Evolutionary conservation across 2,329 filamentous ascomycete species (phyloP), one percentile per base, ranked within the genome.

Genomic region (Penicillium decumbens): DNA sequence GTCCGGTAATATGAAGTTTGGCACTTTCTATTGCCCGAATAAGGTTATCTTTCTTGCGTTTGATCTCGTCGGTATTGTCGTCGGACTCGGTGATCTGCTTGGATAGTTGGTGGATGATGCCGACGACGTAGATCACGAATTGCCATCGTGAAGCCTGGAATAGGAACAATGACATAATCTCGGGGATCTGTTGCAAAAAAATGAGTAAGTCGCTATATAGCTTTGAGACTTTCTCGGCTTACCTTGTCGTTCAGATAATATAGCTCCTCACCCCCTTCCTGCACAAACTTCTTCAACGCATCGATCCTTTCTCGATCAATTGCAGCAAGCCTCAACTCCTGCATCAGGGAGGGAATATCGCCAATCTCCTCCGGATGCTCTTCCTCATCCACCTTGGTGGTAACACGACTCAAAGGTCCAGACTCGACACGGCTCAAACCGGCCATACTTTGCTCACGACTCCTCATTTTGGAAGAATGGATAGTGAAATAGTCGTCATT

Each of bases 281-380:
- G 75, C n/a, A 96, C 76, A 65, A 95, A 98, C 54, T 81, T 87
- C 61, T 87, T 83, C 20, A 96, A 79, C 0, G 86, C 85, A 53
- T 92, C 85, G 50, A 95, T 83, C 74, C 93, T 97, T 73, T 97
- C 92, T 29, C 93, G 82, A 65, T 98, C 93, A 58, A 98, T 89
- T 6, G 84, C 80, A 5, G 87, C 82, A 33, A 73, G 73, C 54
- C 84, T 85, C 47, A 98, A 70, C 2, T 81, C 79, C 20, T 71
- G 73, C 73, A 95, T 78, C 24, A 98, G 74, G 3, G 82, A 81
- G 3, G 83, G 80, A 15, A 89, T 80, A 61, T 89, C 80, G 4
- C 73, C 74, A 43, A 85, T 79, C 41, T 85, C 81, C 48, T 81
- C 80, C 1, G 67, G 53, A 28, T 56, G 54, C 9, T 65, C 29